Evolutionary conservation across 2,329 filamentous ascomycete species (phyloP).

Genomic region (Mollisiaceae sp.): DNA sequence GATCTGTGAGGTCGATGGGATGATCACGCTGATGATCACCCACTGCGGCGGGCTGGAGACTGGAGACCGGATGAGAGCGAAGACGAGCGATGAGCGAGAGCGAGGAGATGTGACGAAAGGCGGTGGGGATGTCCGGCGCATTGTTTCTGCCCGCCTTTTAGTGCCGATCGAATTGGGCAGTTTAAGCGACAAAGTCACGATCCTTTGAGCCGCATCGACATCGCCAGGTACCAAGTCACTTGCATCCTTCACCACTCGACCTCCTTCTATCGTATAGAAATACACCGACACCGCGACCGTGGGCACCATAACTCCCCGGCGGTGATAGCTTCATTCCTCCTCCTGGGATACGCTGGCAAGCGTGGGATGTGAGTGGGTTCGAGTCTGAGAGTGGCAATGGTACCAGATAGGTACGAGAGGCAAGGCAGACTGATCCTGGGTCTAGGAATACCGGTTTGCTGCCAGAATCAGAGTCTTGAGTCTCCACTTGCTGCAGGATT

Average conservation of each 20-base stretch:
- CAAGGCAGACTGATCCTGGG: background rate
- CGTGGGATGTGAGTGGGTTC: background rate
- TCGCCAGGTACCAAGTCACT: slow-evolving; percentile 1
- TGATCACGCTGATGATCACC: background rate
- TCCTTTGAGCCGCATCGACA: background rate
- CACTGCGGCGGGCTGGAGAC: background rate
- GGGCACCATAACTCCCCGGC: background rate
- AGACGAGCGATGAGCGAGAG: background rate
- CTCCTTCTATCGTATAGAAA: background rate
- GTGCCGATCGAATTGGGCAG: background rate
- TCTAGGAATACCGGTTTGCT: background rate
- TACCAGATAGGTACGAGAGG: background rate
- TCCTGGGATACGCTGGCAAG: background rate
- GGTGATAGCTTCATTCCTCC: slow-evolving; percentile 6
- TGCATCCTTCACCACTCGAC: slow-evolving; percentile 5
- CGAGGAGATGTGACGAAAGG: background rate
- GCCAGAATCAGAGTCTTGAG: background rate
- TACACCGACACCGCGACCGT: background rate
- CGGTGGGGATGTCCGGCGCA: background rate
- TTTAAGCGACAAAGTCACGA: slow-evolving; percentile 6
- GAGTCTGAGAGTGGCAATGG: background rate
- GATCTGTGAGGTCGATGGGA: background rate
- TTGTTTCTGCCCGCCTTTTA: background rate
- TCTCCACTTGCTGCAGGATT: background rate
- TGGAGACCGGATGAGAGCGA: background rate